Evolutionary conservation across 179 eudicot genomes (phyloP).

Genomic region (Silene vulgaris): DNA sequence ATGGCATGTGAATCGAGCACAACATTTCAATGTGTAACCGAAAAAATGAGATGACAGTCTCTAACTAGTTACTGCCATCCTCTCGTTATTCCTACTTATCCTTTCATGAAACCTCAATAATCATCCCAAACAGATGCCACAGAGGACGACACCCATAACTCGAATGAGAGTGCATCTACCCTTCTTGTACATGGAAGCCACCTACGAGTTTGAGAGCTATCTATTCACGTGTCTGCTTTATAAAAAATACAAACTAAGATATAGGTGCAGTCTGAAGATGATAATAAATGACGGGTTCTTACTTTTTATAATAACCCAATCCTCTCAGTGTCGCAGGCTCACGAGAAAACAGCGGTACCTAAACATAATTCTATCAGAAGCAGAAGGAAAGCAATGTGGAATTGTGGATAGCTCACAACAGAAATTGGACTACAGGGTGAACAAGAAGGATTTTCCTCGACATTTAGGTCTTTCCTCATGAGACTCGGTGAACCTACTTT

Average conservation of each 20-base stretch:
- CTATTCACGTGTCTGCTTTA: not conserved
- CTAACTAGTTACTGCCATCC: not conserved
- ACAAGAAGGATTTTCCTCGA: not conserved
- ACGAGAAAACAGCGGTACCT: not conserved
- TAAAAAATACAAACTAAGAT: not conserved
- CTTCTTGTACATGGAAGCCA: not conserved
- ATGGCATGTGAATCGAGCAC: not conserved
- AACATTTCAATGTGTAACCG: not conserved
- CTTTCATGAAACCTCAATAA: slow-evolving; percentile 7
- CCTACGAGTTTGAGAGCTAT: not conserved
- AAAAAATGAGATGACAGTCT: not conserved
- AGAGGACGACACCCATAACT: not conserved
- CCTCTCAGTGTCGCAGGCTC: not conserved
- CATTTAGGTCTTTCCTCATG: not conserved
- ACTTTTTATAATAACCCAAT: not conserved
- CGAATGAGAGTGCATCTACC: not conserved
- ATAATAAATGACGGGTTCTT: not conserved
- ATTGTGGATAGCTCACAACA: not conserved
- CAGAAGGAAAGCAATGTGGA: too few relatives aligned
- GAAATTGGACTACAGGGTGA: not conserved
- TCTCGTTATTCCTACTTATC: slow-evolving; percentile 1
- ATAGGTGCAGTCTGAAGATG: not conserved
- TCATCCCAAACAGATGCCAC: not conserved
- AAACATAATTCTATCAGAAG: not conserved
- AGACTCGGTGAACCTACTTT: not conserved